phyloP scores from a whole-genome alignment of 1,284 basidiomycete species.

The Boletus sp. region DNA sequence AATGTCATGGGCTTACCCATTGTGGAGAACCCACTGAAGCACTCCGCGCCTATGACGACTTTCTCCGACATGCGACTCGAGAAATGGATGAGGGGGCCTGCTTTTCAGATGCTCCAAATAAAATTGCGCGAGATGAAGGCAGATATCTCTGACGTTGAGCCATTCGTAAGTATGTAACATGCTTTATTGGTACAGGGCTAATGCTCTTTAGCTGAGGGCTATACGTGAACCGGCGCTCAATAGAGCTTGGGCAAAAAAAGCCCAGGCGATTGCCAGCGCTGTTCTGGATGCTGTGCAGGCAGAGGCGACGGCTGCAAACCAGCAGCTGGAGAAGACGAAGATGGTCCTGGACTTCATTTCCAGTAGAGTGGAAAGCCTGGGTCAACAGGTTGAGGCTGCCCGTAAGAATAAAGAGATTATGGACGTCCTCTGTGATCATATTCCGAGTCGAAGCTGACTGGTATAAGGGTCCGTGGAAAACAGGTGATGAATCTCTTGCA shows the following conservation, averaged over 20 bases:
- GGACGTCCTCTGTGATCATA: not conserved
- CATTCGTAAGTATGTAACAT: not conserved
- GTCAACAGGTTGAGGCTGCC: not conserved
- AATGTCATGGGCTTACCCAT: too few relatives aligned
- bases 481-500: too few relatives aligned
- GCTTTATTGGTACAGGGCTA: too few relatives aligned
- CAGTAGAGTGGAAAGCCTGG: not conserved
- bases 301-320: not conserved
- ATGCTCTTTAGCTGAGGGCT: not conserved
- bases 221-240: not conserved
- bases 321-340: not conserved
- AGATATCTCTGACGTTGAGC: not conserved
- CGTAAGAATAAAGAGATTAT: not conserved
- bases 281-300: not conserved
- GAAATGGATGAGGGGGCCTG: slow-evolving; percentile 16
- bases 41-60: not conserved
- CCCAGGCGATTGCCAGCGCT: not conserved
- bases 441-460: too few relatives aligned
- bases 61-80: not conserved
- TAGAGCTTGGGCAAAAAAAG: not conserved
- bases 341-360: not conserved
- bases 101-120: not conserved
- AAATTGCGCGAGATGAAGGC: not conserved
- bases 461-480: too few relatives aligned
- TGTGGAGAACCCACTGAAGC: too few relatives aligned